Percentiles rank a stretch among this genome's conserved stretches.
phyloP scores from a whole-genome alignment of 2,329 filamentous ascomycete species.

The Dactylellina leptospora region DNA sequence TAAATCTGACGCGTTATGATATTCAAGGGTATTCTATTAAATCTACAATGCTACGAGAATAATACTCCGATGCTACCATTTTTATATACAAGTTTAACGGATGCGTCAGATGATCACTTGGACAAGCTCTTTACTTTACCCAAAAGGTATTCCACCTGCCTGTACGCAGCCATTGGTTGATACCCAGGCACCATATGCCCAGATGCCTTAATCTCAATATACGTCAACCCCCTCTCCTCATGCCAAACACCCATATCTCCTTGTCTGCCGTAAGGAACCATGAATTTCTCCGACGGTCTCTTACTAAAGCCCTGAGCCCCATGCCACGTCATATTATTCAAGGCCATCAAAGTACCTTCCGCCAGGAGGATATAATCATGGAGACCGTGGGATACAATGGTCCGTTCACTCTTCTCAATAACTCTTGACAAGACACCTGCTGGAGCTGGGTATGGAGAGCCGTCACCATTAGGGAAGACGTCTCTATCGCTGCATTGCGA shows the following conservation, averaged over 20 bases:
- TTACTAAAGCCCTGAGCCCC: slow-evolving; percentile 75
- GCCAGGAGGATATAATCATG: slow-evolving; percentile 74
- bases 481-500: slow-evolving; percentile 65
- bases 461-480: slow-evolving; percentile 64
- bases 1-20: too few relatives aligned
- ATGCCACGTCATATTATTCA: slow-evolving; percentile 85
- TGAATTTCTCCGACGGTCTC: slow-evolving; percentile 70
- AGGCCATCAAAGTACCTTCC: slow-evolving; percentile 74
- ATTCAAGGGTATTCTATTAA: too few relatives aligned
- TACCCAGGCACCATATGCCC: slow-evolving; percentile 78
- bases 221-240: slow-evolving; percentile 79
- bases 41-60: too few relatives aligned
- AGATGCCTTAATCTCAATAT: slow-evolving; percentile 69
- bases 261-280: slow-evolving; percentile 71
- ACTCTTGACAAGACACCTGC: slow-evolving; percentile 72
- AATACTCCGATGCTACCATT: too few relatives aligned
- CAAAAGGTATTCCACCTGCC: slow-evolving; percentile 78
- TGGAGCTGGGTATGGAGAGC: slow-evolving; percentile 67
- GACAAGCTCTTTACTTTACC: slow-evolving; percentile 71
- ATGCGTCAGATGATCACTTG: too few relatives aligned
- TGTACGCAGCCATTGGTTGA: slow-evolving; percentile 72
- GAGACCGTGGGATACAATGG: slow-evolving; percentile 76
- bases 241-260: slow-evolving; percentile 77
- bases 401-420: slow-evolving; percentile 76
- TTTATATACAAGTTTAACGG: too few relatives aligned